Conservation (phyloP, 208 protist genomes). For the Trypanosoma cruzi region DNA sequence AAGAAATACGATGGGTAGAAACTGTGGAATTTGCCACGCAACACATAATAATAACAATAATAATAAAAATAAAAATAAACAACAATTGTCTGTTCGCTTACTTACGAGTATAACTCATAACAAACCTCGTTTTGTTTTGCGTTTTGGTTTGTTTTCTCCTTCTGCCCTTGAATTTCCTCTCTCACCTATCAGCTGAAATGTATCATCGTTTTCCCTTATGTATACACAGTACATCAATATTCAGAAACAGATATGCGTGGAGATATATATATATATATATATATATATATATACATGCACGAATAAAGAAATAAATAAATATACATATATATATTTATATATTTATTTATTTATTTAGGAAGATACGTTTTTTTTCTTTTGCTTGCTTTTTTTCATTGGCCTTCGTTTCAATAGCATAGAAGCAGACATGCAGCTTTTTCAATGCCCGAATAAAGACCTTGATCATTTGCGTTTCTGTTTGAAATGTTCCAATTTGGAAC, state of each 20-base stretch:
- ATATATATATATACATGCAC: no score
- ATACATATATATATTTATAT: slow-evolving; percentile 16
- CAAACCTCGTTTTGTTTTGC: no score
- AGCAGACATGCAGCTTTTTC: neutral
- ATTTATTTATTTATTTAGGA: neutral
- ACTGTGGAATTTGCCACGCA: no score
- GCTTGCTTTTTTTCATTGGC: no score
- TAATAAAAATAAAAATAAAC: no score
- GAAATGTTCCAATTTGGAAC: neutral
- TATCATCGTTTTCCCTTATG: neutral
- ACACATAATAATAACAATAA: no score
- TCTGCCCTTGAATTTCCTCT: neutral
- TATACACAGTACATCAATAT: neutral
- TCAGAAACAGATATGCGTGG: no score
- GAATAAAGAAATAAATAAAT: neutral
- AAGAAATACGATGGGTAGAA: no score
- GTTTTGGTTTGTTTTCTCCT: no score
- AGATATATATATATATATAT: neutral
- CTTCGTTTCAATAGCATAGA: no score
- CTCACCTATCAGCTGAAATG: slow-evolving; percentile 3
- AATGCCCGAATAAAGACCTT: neutral
- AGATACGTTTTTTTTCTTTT: slow-evolving; percentile 24
- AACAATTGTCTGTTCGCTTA: no score
- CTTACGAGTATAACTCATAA: no score
- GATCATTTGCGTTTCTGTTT: neutral